These are phyloP conservation scores for Candida koratica DNA, from an alignment of 805 yeast genomes.

Conservation along the genomic window DNA sequence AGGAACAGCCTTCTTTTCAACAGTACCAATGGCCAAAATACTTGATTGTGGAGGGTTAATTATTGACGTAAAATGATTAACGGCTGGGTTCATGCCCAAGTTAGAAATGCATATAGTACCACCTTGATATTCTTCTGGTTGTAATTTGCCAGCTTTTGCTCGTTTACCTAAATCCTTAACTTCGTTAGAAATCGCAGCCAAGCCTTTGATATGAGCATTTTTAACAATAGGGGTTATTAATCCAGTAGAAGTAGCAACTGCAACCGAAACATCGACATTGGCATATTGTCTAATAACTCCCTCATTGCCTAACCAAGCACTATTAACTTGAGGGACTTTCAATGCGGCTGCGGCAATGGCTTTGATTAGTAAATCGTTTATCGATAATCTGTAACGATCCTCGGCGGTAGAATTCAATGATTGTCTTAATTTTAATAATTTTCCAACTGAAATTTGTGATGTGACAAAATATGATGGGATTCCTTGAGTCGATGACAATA, in stretches of 20 bases:
- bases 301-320: slow-evolving; percentile 87
- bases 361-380: slow-evolving; percentile 90
- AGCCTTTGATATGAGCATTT: slow-evolving; percentile 84
- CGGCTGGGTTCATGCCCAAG: slow-evolving; percentile 98
- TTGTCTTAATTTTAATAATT: slow-evolving; percentile 86
- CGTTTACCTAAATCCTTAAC: slow-evolving; percentile 92
- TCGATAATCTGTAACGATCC: slow-evolving; percentile 85
- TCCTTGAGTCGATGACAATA: slow-evolving; percentile 76
- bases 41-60: slow-evolving; percentile 97
- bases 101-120: slow-evolving; percentile 98
- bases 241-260: slow-evolving; percentile 98
- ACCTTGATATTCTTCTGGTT: slow-evolving; percentile 98
- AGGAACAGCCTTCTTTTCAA: slow-evolving; percentile 87
- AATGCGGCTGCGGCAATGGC: slow-evolving; percentile 87
- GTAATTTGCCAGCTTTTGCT: slow-evolving; percentile 89
- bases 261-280: slow-evolving; percentile 94
- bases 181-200: slow-evolving; percentile 72
- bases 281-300: slow-evolving; percentile 88
- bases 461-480: slow-evolving; percentile 93
- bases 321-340: slow-evolving; percentile 90
- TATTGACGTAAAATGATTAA: slow-evolving; percentile 88
- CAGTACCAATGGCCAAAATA: slow-evolving; percentile 91
- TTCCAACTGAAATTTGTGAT: slow-evolving; percentile 79
- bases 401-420: slow-evolving; percentile 81
- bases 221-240: slow-evolving; percentile 93